phyloP scores from a whole-genome alignment of 2,329 filamentous ascomycete species.

The Aspergillus pseudoglaucus region DNA sequence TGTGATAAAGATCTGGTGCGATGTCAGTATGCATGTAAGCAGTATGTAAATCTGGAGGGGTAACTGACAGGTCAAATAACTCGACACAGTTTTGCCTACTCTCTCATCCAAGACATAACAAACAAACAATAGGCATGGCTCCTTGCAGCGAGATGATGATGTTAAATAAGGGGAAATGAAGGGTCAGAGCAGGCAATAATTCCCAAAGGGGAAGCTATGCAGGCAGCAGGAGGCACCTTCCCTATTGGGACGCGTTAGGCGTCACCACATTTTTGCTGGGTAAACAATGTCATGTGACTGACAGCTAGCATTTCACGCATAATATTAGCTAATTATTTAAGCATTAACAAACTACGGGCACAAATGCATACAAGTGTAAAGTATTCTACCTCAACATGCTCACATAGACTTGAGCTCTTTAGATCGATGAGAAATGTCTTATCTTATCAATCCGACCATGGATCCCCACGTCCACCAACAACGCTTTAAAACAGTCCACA shows the following conservation, averaged over 20 bases:
- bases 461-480: too few species aligned
- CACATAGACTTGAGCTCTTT: not conserved
- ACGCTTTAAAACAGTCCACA: too few species aligned
- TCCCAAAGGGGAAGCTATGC: not conserved
- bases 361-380: too few species aligned
- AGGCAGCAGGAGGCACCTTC: constrained; percentile 1
- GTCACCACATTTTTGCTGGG: not conserved
- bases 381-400: too few species aligned
- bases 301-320: not conserved
- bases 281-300: constrained; percentile 6
- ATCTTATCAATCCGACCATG: not conserved
- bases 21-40: not conserved
- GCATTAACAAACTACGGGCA: too few species aligned
- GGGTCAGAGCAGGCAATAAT: not conserved
- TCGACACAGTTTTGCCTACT: not conserved
- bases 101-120: not conserved
- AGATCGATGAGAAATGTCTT: not conserved
- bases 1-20: not conserved
- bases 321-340: too few species aligned
- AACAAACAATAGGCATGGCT: not conserved
- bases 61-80: not conserved
- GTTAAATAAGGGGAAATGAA: too few species aligned
- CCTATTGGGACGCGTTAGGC: constrained; percentile 5
- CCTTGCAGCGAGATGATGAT: not conserved
- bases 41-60: not conserved